Evolutionary conservation across 2,329 filamentous ascomycete genomes (phyloP), one percentile per base, ranked within the genome.

Genomic region (Cordyceps farinosa): DNA sequence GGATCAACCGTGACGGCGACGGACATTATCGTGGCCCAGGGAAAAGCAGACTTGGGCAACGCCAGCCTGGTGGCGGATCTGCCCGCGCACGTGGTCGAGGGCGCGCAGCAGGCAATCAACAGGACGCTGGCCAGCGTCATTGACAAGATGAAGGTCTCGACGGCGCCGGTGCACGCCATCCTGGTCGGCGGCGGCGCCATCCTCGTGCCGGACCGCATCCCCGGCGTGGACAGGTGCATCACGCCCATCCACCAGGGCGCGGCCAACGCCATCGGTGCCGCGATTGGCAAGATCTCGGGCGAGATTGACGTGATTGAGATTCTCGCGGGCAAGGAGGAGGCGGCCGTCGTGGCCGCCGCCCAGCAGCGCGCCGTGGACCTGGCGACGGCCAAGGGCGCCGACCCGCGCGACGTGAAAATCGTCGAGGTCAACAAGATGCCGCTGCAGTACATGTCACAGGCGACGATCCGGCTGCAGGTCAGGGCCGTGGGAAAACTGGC

Each of bases 231-330:
- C 7, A 75, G 81, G 65, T 79, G 81, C 62, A 80, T 83, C 8
- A 74, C 78, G 5, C 84, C 84, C 1, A 77, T 79, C 2, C 81
- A 80, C 56, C 76, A 83, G 36, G 82, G 82, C 62, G 83, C 82
- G 0, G 84, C 84, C 3, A 87, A 87, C 69, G 84, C 85, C 0
- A 81, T 87, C 2, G 85, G 85, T 6, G 84, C 85, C 1, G 85
- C 85, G 0, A 84, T 85, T 38, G 82, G 82, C 3, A 82, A 82
- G 60, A 79, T 85, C 0, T 79, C 79, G 3, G 83, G 82, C 0
- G 78, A 80, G 10, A 73, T 85, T 2, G 83, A 86, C 62, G 72
- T 80, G 1, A 79, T 85, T n/a, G 77, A 82, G 65, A 78, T 81
- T 10, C 67, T 78, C 17, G 75, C 78, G 29, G 75, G 74, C 3